Evolutionary conservation across 257 asterid species (phyloP).

Genomic region (Solanum chmielewskii): DNA sequence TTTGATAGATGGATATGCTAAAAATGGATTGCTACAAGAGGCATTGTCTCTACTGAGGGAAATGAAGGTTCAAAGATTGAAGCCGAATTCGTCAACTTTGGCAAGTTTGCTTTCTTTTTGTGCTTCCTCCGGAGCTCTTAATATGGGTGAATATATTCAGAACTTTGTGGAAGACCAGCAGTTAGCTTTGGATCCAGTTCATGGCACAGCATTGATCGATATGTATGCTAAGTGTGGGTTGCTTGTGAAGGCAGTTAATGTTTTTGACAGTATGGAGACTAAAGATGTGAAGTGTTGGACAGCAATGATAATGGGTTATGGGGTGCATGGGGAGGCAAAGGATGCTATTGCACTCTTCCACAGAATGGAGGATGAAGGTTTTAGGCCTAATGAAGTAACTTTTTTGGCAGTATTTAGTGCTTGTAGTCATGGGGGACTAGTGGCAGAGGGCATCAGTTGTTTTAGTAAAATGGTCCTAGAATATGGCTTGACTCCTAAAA

Average conservation of each 20-base stretch:
- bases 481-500: slow-evolving; percentile 29
- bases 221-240: slow-evolving; percentile 54
- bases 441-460: slow-evolving; percentile 31
- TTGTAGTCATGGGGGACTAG: slow-evolving; percentile 61
- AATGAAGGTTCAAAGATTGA: slow-evolving; percentile 24
- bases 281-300: slow-evolving; percentile 58
- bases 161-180: slow-evolving; percentile 18
- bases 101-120: slow-evolving; percentile 45
- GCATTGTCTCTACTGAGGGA: slow-evolving; percentile 21
- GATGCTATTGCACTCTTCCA: slow-evolving; percentile 25
- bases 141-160: slow-evolving; percentile 22
- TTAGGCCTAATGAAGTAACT: slow-evolving; percentile 50
- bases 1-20: slow-evolving; percentile 53
- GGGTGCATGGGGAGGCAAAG: slow-evolving; percentile 36
- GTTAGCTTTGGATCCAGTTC: slow-evolving; percentile 32
- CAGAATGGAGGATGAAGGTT: slow-evolving; percentile 44
- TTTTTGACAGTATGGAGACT: slow-evolving; percentile 23
- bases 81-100: slow-evolving; percentile 46
- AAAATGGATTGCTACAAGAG: slow-evolving; percentile 26
- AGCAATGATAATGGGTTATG: slow-evolving; percentile 44
- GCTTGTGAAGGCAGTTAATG: slow-evolving; percentile 33
- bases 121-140: slow-evolving; percentile 31
- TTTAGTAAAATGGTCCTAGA: slow-evolving; percentile 40
- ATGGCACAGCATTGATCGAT: slow-evolving; percentile 43
- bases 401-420: slow-evolving; percentile 48